Conservation (phyloP, 257 asterid species). For the Solanum etuberosum region DNA sequence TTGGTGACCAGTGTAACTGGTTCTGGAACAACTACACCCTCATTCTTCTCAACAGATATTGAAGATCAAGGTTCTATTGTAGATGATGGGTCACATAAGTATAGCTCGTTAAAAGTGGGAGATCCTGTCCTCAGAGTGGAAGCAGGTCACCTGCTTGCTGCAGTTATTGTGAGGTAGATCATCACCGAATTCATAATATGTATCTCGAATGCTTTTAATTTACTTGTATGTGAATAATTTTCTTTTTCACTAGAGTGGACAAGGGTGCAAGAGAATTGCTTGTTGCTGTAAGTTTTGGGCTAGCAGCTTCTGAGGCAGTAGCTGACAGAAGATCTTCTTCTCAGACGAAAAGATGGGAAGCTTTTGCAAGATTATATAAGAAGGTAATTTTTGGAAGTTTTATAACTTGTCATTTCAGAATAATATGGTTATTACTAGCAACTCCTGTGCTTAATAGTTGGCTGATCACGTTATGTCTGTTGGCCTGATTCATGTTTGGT, state of each 20-base stretch:
- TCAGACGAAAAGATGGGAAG: conserved; percentile 85
- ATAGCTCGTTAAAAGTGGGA: conserved; percentile 65
- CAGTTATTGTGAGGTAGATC: conserved; percentile 75
- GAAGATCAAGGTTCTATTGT: conserved; percentile 46
- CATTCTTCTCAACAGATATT: conserved; percentile 37
- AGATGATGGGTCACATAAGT: conserved; percentile 38
- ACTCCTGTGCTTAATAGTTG: background rate
- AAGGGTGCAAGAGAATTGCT: conserved; percentile 82
- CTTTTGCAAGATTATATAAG: conserved; percentile 74
- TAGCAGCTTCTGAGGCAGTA: conserved; percentile 72
- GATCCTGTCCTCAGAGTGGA: conserved; percentile 97
- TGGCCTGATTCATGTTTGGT: background rate
- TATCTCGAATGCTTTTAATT: background rate
- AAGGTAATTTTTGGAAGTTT: conserved; percentile 33
- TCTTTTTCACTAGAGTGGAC: conserved; percentile 50
- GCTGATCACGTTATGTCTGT: background rate
- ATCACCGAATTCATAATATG: conserved; percentile 4
- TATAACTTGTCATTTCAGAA: background rate
- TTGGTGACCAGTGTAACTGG: conserved; percentile 30
- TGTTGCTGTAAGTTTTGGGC: conserved; percentile 89
- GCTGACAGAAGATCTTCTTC: conserved; percentile 78
- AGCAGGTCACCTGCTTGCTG: conserved; percentile 91
- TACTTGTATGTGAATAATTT: conserved; percentile 7
- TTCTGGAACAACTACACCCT: conserved; percentile 28
- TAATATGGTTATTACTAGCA: background rate